Base-by-base conservation (phyloP, 1,139 yeast species). In the Geotrichum carabidarum region DNA sequence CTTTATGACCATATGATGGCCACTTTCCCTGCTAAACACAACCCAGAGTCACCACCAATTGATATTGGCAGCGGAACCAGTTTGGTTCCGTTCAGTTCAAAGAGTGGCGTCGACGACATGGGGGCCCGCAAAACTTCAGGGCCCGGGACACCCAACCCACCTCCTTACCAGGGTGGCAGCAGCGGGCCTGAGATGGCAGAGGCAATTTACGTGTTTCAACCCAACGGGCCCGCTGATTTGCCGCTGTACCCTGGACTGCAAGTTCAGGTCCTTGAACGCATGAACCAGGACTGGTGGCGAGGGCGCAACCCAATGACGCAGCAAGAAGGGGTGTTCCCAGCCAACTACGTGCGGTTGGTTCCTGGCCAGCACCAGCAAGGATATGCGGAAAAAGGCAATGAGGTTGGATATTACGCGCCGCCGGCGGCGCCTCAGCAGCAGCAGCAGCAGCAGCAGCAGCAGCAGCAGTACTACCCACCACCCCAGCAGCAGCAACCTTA, bases 281-380 rank as follows among this genome's bases (percentile, higher is more conserved):
- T 86, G 57, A 87, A 94, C 22, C 78, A 79, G 43, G 94, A 90
- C 67, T 91, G 99, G 98, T 90, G 94, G 89, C 85, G 81, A 68
- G 98, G 99, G 44, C 74, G 75, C 22, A 71, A 75, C 55, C 60
- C 70, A 40, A 67, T 74, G 11, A 77, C 80, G 43, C 80, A 81
- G 45, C 69, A 71, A 31, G 78, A 79, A 8, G 99, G 98, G 27
- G 83, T 91, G 63, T 90, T 93, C 74, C 99, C 99, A 8, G 75
- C 94, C 1, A 89, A 89, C 69, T 93, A 93, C 66, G 95, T 89
- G 47, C 77, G 74, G 8, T 30, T 48, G 12, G n/a, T 40, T 8
- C 14, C 15, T 34, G 40, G 35, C 15, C 44, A 35, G 14, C 40
- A 34, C 15, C 44, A 35, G 14, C 40, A 34, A 22, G 14, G 18